A percentile compares a stretch with the other conserved stretches of the same genome.
These are phyloP conservation scores for Ceratobasidium sp. DNA, from an alignment of 1,284 basidiomycete genomes.

Conservation along the genomic window DNA sequence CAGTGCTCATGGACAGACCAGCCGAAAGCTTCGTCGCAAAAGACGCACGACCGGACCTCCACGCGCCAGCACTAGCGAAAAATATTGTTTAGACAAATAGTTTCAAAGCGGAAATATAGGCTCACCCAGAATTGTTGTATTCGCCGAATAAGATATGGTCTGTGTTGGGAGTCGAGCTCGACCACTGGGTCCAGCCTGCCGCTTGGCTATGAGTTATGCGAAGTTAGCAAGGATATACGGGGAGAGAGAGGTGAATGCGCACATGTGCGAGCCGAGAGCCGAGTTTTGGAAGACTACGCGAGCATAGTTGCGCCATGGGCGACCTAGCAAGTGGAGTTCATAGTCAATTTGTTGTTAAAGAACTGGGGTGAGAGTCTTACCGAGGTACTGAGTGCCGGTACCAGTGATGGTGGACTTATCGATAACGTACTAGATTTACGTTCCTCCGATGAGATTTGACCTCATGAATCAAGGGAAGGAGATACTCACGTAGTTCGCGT, in stretches of 20 bases:
- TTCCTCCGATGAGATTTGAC: no score
- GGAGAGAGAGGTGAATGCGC: neutral
- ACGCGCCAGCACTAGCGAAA: constrained; percentile 22
- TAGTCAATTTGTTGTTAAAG: neutral
- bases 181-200: constrained; percentile 50
- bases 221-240: neutral
- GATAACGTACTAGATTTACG: constrained; percentile 26
- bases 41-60: constrained; percentile 32
- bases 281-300: constrained; percentile 52
- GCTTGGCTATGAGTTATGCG: constrained; percentile 41
- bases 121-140: constrained; percentile 49
- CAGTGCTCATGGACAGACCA: constrained; percentile 47
- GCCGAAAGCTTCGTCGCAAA: constrained; percentile 44
- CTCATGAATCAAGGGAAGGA: no score
- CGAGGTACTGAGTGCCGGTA: constrained; percentile 37
- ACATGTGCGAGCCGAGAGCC: constrained; percentile 8
- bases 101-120: neutral
- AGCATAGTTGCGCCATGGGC: constrained; percentile 48
- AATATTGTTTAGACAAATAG: neutral
- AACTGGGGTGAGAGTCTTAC: neutral
- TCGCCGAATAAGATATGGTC: constrained; percentile 51
- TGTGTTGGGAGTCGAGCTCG: constrained; percentile 42
- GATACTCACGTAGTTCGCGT: constrained; percentile 50
- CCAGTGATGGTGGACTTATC: constrained; percentile 23
- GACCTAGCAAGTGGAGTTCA: neutral